Evolutionary conservation across 1,284 basidiomycete genomes (phyloP), one percentile per base, ranked within the genome.

Genomic region (Puccinia horiana): DNA sequence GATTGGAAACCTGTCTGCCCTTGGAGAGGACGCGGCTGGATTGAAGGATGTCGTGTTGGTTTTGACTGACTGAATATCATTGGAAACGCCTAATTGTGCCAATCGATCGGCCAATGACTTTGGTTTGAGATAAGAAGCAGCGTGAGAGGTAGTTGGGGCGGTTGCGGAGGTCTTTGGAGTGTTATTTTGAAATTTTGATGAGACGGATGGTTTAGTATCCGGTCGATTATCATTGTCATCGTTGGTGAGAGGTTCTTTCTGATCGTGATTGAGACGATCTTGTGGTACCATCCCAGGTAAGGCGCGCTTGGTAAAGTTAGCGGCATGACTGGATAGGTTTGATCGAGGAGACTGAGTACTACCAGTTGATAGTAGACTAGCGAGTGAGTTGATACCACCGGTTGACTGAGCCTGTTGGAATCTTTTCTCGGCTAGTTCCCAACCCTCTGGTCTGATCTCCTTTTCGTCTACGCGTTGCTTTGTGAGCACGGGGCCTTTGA

Each of bases 51-150:
- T 1, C 29, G 47, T 40, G 52, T 44, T 65, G 40, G 47, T 35
- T 42, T 79, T 79, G 61, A 65, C 18, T 2, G 58, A 44, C 32
- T 78, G 76, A 52, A 72, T 5, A 42, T 80, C 78, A 44, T 80
- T 80, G 18, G 67, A 32, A 8, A 80, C 78, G 67, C 78, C 78
- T 6, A 80, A 37, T 20, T 61, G 69, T 26, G 78, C 78, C 69
- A 80, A 32, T 32, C 78, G 78, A 73, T 80, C 78, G 49, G 78
- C 78, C 52, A 80, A 35, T 37, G 78, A 72, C 52, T 80, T 80
- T n/a, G 78, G 78, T 40, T 80, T 80, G 67, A 80, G 69, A 54
- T 54, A 80, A 23, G 63, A 32, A 37, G 26, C 74, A 32, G 76
- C 61, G 29, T 67, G 61, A 37, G 61, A 67, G 42, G 78, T 37